Evolutionary conservation across 208 protist genomes (phyloP).

Genomic region (Leishmania guyanensis): DNA sequence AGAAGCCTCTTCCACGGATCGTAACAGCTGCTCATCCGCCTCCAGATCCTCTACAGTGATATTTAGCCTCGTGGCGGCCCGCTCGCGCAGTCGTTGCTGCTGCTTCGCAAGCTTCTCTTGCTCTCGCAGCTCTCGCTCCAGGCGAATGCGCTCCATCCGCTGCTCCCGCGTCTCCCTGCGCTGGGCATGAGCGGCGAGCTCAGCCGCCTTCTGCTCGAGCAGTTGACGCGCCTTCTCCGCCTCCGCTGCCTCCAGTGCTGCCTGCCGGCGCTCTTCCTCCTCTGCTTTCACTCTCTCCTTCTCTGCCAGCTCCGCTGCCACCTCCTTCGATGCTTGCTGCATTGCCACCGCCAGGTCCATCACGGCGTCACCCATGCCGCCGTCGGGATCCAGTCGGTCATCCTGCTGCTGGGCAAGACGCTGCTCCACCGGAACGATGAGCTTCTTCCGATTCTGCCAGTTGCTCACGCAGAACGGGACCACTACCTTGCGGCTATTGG

Average conservation of each 20-base stretch:
- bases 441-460: slow-evolving; percentile 85
- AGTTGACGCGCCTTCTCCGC: slow-evolving; percentile 62
- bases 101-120: slow-evolving; percentile 60
- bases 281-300: slow-evolving; percentile 51
- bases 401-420: slow-evolving; percentile 63
- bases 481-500: slow-evolving; percentile 24
- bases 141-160: slow-evolving; percentile 63
- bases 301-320: slow-evolving; percentile 51
- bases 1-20: slow-evolving; percentile 40
- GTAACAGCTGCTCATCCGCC: slow-evolving; percentile 64
- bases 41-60: slow-evolving; percentile 76
- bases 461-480: slow-evolving; percentile 77
- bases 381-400: slow-evolving; percentile 16
- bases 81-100: slow-evolving; percentile 57
- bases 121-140: slow-evolving; percentile 77
- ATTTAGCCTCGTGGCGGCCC: slow-evolving; percentile 62
- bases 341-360: slow-evolving; percentile 74
- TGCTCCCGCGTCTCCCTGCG: slow-evolving; percentile 71
- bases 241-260: slow-evolving; percentile 62
- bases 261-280: slow-evolving; percentile 67
- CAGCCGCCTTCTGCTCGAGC: slow-evolving; percentile 55
- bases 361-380: slow-evolving; percentile 53
- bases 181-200: slow-evolving; percentile 29
- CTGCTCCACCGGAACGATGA: slow-evolving; percentile 80
- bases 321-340: slow-evolving; percentile 55